Evolutionary conservation across 345 rosid species (phyloP).

Genomic region (Pugionium dolabratum): DNA sequence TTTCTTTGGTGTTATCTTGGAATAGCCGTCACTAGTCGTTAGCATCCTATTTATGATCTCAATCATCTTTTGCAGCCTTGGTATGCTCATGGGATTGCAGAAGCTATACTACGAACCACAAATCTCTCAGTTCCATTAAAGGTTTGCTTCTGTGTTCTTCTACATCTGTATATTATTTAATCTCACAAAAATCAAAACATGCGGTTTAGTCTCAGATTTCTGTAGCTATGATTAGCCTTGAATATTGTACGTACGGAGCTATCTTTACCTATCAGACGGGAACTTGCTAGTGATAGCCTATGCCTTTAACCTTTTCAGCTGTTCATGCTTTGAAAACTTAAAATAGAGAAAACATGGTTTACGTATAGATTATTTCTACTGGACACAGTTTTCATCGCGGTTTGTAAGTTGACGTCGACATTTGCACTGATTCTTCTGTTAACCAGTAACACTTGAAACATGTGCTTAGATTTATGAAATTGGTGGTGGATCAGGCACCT

Average conservation of each 20-base stretch:
- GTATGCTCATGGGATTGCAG: constrained; percentile 98
- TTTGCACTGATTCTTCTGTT: constrained; percentile 9
- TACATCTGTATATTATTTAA: background rate
- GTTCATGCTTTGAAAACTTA: constrained; percentile 16
- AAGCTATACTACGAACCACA: constrained; percentile 89
- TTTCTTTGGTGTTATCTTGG: constrained; percentile 3
- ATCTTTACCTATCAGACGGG: constrained; percentile 8
- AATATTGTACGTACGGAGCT: background rate
- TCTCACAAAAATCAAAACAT: background rate
- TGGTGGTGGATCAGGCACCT: constrained; percentile 98
- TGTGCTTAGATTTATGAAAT: constrained; percentile 86
- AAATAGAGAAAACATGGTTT: constrained; percentile 18
- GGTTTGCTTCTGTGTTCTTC: constrained; percentile 44
- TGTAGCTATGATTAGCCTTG: constrained; percentile 5
- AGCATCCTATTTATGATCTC: background rate
- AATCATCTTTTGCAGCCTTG: constrained; percentile 64
- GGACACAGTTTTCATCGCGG: background rate
- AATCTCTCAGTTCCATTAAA: constrained; percentile 84
- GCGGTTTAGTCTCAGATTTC: background rate
- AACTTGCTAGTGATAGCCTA: constrained; percentile 19
- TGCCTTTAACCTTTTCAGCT: constrained; percentile 10
- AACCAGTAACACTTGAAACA: constrained; percentile 11
- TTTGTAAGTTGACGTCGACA: background rate
- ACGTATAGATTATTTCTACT: background rate
- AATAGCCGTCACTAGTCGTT: background rate